Base-by-base conservation (phyloP, 169 alveolate species). In the Babesia divergens region DNA sequence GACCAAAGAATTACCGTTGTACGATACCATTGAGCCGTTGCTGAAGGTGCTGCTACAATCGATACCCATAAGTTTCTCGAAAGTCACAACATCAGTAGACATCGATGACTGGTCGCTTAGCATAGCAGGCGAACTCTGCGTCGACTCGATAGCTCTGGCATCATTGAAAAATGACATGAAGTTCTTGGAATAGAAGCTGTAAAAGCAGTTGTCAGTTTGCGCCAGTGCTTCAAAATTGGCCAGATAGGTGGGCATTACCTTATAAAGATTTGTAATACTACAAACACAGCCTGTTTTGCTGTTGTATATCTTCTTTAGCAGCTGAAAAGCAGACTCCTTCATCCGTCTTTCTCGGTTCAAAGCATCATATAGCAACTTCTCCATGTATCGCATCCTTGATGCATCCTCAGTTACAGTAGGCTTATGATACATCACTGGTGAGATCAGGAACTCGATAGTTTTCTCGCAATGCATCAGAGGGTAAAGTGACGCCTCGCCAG, bases 391-490 rank as follows among this genome's bases (percentile, higher is more conserved):
- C 18, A 38, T 8, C 1, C 31, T 28, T 14, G 58, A 46, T 14
- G 35, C 5, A 44, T 5, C 40, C n/a, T 1, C 24, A 28, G 6
- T 22, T 26, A 6, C 72, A 13, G 34, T 0, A 22, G 22, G 7
- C n/a, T 28, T 38, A n/a, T 13, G 42, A 26, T 8, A 29, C 14
- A 75, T 18, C 50, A 77, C 44, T n/a, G 81, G 74, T n/a, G 74
- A 8, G 14, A 77, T 65, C 75, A 77, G 59, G 32, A 64, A 28
- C 31, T 65, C 76, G 34, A 69, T 37, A 3, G 72, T 54, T 26
- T 51, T 58, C 24, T 24, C 38, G 9, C 71, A 43, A 42, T 56
- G 67, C 71, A 80, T 68, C 31, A 53, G 51, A 8, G 88, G 88
- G 49, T 80, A 80, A 11, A 32, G 29, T 11, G 34, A 49, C 2